A percentile compares a stretch with the other conserved stretches of the same genome.
phyloP scores from a whole-genome alignment of 306 rosid species.

The Acmispon strigosus region DNA sequence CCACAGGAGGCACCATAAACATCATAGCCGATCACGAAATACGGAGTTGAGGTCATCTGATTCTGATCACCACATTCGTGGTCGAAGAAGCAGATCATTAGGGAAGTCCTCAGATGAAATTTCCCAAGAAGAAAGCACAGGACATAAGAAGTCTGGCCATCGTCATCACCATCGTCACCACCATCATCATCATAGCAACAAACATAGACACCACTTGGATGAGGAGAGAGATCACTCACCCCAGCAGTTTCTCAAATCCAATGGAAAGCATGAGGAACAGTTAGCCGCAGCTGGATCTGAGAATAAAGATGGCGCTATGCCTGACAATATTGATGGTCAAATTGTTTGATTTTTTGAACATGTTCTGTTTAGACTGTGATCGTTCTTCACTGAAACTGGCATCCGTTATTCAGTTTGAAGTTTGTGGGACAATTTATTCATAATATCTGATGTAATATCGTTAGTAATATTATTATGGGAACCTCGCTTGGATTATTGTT shows the following conservation, averaged over 20 bases:
- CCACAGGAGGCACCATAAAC: conserved; percentile 40
- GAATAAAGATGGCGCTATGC: neutral
- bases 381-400: neutral
- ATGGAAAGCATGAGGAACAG: conserved; percentile 24
- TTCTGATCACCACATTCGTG: conserved; percentile 23
- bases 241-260: conserved; percentile 9
- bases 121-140: conserved; percentile 33
- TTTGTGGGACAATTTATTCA: conserved; percentile 14
- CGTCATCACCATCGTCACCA: conserved; percentile 30
- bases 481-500: neutral
- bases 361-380: conserved; percentile 4
- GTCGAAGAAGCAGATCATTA: conserved; percentile 36
- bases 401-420: neutral
- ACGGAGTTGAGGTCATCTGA: conserved; percentile 44
- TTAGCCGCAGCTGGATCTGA: neutral
- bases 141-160: conserved; percentile 32
- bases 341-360: conserved; percentile 16
- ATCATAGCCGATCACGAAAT: conserved; percentile 36
- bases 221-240: conserved; percentile 30
- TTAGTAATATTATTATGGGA: neutral
- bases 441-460: neutral
- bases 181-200: conserved; percentile 28
- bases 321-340: conserved; percentile 10
- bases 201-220: conserved; percentile 18
- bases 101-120: conserved; percentile 52